Conservation (phyloP, 2,329 filamentous ascomycete genomes). For the Chaetothyriales sp. region DNA sequence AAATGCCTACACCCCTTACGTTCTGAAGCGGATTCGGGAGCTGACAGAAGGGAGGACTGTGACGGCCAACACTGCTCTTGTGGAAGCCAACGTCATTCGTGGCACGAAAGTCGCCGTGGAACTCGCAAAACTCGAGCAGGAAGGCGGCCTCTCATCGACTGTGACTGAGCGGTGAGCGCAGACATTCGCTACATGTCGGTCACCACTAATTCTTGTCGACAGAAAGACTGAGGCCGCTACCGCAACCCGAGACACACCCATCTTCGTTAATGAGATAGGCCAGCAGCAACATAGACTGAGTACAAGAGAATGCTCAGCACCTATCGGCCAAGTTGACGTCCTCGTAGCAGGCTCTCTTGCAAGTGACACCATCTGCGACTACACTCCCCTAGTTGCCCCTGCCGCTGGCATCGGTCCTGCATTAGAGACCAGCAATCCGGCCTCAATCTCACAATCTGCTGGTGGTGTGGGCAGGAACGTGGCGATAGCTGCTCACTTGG, state of each 20-base stretch:
- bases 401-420: conserved; percentile 23
- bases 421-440: conserved; percentile 73
- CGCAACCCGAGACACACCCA: not conserved
- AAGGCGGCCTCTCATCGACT: conserved; percentile 3
- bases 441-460: conserved; percentile 64
- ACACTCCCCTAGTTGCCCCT: conserved; percentile 35
- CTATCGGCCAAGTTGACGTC: conserved; percentile 42
- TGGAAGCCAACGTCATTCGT: conserved; percentile 52
- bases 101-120: conserved; percentile 53
- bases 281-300: not conserved
- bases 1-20: conserved; percentile 70
- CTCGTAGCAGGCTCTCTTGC: conserved; percentile 79
- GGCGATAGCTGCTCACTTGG: conserved; percentile 64
- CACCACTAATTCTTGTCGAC: not conserved
- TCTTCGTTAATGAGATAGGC: not conserved
- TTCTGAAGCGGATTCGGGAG: conserved; percentile 65
- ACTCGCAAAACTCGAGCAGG: conserved; percentile 41
- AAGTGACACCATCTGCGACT: conserved; percentile 77
- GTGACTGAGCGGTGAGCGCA: not conserved
- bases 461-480: conserved; percentile 91
- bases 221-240: not conserved
- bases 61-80: conserved; percentile 57
- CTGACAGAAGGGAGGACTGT: conserved; percentile 60
- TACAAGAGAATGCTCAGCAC: not conserved
- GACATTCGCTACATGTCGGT: not conserved